Percentiles rank a stretch among this genome's conserved stretches.
Conservation (phyloP, 305 asterid genomes). For the Stenogyne calaminthoides region DNA sequence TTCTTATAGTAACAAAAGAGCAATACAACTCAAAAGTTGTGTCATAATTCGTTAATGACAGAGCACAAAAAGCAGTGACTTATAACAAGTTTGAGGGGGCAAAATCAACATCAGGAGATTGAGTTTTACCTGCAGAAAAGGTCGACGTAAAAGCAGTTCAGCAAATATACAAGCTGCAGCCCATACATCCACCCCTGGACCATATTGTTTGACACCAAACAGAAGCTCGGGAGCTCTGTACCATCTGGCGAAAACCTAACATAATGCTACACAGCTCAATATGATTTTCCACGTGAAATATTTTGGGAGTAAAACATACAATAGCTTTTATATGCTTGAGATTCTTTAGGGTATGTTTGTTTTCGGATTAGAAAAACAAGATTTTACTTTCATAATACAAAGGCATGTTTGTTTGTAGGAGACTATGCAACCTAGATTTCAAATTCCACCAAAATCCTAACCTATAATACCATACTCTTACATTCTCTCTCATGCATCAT, state of each 20-base stretch:
- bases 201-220: conserved; percentile 98
- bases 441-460: too few relatives aligned
- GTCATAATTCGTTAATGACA: not conserved
- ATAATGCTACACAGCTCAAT: conserved; percentile 23
- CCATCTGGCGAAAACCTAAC: conserved; percentile 98
- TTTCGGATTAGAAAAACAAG: too few relatives aligned
- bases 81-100: not conserved
- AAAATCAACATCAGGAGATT: conserved; percentile 18
- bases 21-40: not conserved
- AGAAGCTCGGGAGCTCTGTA: conserved; percentile 97
- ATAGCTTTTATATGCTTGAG: not conserved
- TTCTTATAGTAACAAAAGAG: conserved; percentile 11
- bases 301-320: not conserved
- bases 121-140: conserved; percentile 82
- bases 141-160: conserved; percentile 88
- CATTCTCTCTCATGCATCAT: too few relatives aligned
- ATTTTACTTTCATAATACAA: too few relatives aligned
- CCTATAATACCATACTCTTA: too few relatives aligned
- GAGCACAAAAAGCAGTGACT: conserved; percentile 3
- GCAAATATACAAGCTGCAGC: conserved; percentile 99
- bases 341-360: not conserved
- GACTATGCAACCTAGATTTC: too few relatives aligned
- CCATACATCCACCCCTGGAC: conserved; percentile 98
- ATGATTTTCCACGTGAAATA: not conserved
- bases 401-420: too few relatives aligned